Percentiles rank a stretch among this genome's conserved stretches.
Conservation (phyloP, 106 monocot genomes). For the Posidonia australis region DNA sequence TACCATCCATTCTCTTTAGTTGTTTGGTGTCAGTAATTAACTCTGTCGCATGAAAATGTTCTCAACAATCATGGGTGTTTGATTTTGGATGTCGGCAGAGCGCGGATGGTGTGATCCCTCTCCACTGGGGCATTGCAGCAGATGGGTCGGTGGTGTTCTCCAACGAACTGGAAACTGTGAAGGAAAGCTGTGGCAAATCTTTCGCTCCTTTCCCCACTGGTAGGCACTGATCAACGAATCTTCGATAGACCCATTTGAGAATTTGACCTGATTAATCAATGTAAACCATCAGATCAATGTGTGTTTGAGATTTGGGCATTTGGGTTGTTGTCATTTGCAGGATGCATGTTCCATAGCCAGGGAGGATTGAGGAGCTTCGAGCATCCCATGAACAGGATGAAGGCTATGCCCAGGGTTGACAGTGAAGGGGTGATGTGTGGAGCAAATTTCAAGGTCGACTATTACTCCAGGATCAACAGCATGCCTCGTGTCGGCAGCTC, state of each 20-base stretch:
- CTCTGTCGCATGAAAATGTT: too few species aligned
- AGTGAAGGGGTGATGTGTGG: conserved; percentile 97
- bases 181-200: conserved; percentile 81
- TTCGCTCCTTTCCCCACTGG: conserved; percentile 86
- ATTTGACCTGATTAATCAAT: not conserved
- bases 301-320: not conserved
- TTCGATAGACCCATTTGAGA: not conserved
- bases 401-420: conserved; percentile 97
- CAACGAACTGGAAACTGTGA: conserved; percentile 50
- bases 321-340: conserved; percentile 15
- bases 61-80: too few species aligned
- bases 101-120: conserved; percentile 39
- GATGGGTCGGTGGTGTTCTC: conserved; percentile 85
- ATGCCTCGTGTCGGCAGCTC: conserved; percentile 90
- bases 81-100: too few species aligned
- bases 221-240: not conserved
- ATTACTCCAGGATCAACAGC: conserved; percentile 54
- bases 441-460: conserved; percentile 83
- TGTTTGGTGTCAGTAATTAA: too few species aligned
- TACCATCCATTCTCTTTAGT: too few species aligned
- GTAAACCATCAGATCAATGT: too few species aligned
- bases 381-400: conserved; percentile 91
- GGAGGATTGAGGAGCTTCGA: conserved; percentile 92
- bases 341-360: conserved; percentile 96
- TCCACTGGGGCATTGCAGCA: conserved; percentile 79